Percentiles rank a stretch among this genome's conserved stretches.
Evolutionary conservation across 768 basidiomycete species (phyloP).

Genomic region (Tylopilus rubrobrunneus): DNA sequence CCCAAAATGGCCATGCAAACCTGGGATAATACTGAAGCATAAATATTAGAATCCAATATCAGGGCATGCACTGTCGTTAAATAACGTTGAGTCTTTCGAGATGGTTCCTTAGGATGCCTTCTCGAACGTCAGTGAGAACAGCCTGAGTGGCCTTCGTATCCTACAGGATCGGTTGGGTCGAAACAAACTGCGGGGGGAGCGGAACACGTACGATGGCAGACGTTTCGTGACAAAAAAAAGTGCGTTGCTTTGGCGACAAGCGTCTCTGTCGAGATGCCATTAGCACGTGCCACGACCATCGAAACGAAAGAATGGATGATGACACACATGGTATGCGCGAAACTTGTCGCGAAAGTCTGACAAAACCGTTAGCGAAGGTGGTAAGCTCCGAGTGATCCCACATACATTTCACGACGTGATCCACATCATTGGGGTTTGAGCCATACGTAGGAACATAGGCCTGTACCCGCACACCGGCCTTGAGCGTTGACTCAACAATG

Average conservation of each 20-base stretch:
- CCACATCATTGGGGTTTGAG: slow-evolving; percentile 53
- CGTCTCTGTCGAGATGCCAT: slow-evolving; percentile 39
- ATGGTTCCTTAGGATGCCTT: slow-evolving; percentile 35
- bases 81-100: slow-evolving; percentile 31
- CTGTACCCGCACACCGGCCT: slow-evolving; percentile 50
- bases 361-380: not conserved
- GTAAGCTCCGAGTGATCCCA: not conserved
- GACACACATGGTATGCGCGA: slow-evolving; percentile 53
- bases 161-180: slow-evolving; percentile 14
- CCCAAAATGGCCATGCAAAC: too few relatives aligned
- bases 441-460: slow-evolving; percentile 62
- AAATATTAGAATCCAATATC: too few relatives aligned
- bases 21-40: too few relatives aligned
- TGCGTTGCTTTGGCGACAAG: slow-evolving; percentile 51
- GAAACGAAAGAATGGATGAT: not conserved
- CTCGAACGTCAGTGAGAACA: slow-evolving; percentile 39
- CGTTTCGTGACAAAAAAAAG: slow-evolving; percentile 67
- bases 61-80: slow-evolving; percentile 4
- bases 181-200: not conserved
- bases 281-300: not conserved
- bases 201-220: slow-evolving; percentile 59
- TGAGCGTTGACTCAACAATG: slow-evolving; percentile 52
- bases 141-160: slow-evolving; percentile 37
- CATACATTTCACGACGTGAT: slow-evolving; percentile 62
- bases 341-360: slow-evolving; percentile 73